Evolutionary conservation across 345 rosid genomes (phyloP).

Genomic region (Viola odorata): DNA sequence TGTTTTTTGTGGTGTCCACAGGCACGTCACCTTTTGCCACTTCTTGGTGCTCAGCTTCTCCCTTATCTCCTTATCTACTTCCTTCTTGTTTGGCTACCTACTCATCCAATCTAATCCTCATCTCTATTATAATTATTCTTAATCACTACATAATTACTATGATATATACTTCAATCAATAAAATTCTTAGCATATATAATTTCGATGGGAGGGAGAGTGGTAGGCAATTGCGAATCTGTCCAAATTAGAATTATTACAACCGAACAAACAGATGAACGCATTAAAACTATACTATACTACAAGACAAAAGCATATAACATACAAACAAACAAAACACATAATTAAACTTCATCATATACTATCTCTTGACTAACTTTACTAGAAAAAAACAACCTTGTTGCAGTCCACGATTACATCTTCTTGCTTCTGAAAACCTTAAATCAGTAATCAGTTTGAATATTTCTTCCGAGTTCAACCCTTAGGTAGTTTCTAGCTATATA

Average conservation of each 20-base stretch:
- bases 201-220: background rate
- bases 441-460: no score
- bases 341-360: background rate
- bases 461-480: no score
- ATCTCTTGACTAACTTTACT: conserved; percentile 9
- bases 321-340: conserved; percentile 5
- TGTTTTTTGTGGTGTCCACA: conserved; percentile 27
- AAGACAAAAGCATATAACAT: background rate
- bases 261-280: background rate
- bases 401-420: no score
- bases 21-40: conserved; percentile 12
- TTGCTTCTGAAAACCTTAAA: no score
- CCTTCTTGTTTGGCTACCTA: conserved; percentile 3
- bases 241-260: background rate
- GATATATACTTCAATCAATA: no score
- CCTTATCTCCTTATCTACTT: conserved; percentile 34
- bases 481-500: no score
- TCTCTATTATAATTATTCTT: background rate
- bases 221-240: conserved; percentile 11
- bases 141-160: no score
- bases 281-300: no score
- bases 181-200: no score
- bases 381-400: background rate
- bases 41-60: conserved; percentile 6
- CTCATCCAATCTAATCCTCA: no score